Percentiles rank a stretch among this genome's conserved stretches.
These are phyloP conservation scores for Canavalia ensiformis DNA, from an alignment of 306 rosid genomes.

Conservation along the genomic window DNA sequence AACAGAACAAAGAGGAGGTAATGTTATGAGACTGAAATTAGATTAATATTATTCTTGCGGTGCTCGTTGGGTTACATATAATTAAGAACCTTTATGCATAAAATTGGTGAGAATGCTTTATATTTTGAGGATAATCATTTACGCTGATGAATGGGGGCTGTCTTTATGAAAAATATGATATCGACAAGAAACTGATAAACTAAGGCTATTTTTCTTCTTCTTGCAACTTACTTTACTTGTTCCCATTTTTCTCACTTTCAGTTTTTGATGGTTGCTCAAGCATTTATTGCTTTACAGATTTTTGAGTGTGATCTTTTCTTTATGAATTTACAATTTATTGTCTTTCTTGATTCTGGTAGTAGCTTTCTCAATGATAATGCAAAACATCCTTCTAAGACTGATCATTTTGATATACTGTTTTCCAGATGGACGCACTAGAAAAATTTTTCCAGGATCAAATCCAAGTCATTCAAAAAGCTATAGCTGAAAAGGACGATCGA, in stretches of 20 bases:
- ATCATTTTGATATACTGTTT: conserved; percentile 15
- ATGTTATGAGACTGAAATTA: conserved; percentile 16
- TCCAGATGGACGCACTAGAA: conserved; percentile 56
- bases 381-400: not conserved
- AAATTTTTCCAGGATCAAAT: conserved; percentile 45
- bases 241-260: not conserved
- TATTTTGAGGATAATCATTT: conserved; percentile 2
- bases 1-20: conserved; percentile 65
- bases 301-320: conserved; percentile 19
- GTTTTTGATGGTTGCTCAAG: not conserved
- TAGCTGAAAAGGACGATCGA: conserved; percentile 48
- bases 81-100: conserved; percentile 4
- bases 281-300: not conserved
- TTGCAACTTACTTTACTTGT: not conserved
- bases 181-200: not conserved
- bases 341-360: conserved; percentile 11
- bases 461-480: conserved; percentile 44
- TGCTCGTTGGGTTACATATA: conserved; percentile 26
- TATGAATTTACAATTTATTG: conserved; percentile 19
- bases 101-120: conserved; percentile 5
- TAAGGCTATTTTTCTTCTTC: conserved; percentile 8
- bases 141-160: conserved; percentile 18
- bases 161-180: not conserved
- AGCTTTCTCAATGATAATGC: not conserved
- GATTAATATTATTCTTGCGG: conserved; percentile 6